Evolutionary conservation across 768 basidiomycete species (phyloP).

Genomic region (Harrya chromipes): DNA sequence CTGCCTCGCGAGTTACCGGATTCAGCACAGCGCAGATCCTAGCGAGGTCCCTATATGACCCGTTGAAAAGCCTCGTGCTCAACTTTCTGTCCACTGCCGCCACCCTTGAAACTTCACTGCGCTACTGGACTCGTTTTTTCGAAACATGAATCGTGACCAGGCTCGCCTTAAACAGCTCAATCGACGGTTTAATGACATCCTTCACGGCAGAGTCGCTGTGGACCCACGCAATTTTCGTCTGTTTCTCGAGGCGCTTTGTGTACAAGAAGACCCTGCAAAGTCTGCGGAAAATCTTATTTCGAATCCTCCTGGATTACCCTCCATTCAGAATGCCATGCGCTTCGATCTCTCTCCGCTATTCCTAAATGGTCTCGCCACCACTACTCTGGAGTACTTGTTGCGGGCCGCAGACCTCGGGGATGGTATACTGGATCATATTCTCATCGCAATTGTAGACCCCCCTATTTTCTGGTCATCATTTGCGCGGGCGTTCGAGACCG

Average conservation of each 20-base stretch:
- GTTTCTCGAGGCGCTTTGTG: slow-evolving; percentile 48
- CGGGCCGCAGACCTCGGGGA: slow-evolving; percentile 43
- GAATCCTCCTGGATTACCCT: slow-evolving; percentile 33
- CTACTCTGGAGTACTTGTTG: slow-evolving; percentile 39
- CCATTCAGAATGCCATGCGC: slow-evolving; percentile 44
- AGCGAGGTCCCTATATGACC: not conserved
- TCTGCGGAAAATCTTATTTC: slow-evolving; percentile 39
- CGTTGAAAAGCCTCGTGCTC: not conserved
- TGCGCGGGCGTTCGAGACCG: slow-evolving; percentile 32
- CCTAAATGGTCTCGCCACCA: slow-evolving; percentile 41
- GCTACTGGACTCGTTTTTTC: not conserved
- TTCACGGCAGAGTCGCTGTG: slow-evolving; percentile 30
- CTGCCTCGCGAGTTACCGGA: slow-evolving; percentile 3
- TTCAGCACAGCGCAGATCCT: slow-evolving; percentile 1
- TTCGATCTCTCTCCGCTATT: slow-evolving; percentile 38
- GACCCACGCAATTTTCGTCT: slow-evolving; percentile 20
- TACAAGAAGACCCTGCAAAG: slow-evolving; percentile 36
- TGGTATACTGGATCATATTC: slow-evolving; percentile 38
- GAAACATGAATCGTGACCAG: not conserved
- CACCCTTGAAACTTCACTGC: not conserved
- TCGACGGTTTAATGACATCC: slow-evolving; percentile 34
- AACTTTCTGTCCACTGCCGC: slow-evolving; percentile 5
- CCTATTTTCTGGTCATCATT: slow-evolving; percentile 50
- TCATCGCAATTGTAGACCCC: slow-evolving; percentile 46
- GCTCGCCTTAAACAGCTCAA: slow-evolving; percentile 28